A percentile compares a stretch with the other conserved stretches of the same genome.
Evolutionary conservation across 805 yeast species (phyloP).

Genomic region (Zygotorulaspora danielsina): DNA sequence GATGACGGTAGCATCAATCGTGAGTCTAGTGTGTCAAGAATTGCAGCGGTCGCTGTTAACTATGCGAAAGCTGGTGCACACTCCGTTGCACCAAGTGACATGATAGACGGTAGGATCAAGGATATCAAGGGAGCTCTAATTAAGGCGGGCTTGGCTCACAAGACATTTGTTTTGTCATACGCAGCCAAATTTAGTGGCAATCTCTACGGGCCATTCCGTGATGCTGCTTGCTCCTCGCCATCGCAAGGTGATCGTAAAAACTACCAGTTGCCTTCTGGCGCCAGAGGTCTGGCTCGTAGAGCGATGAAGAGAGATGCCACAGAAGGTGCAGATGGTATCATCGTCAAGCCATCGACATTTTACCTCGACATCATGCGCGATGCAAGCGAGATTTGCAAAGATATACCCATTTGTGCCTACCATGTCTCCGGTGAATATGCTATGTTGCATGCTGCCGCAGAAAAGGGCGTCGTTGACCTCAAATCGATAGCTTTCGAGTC

Average conservation of each 20-base stretch:
- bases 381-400: conserved; percentile 74
- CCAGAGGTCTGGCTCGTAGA: conserved; percentile 88
- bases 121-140: conserved; percentile 86
- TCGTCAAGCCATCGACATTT: conserved; percentile 94
- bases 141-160: conserved; percentile 77
- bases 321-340: conserved; percentile 95
- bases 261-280: conserved; percentile 91
- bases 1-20: conserved; percentile 85
- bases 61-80: conserved; percentile 95
- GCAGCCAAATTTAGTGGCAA: conserved; percentile 91
- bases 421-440: conserved; percentile 98
- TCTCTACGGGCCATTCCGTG: conserved; percentile 95
- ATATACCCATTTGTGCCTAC: conserved; percentile 88
- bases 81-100: conserved; percentile 94
- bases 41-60: conserved; percentile 92
- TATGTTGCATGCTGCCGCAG: conserved; percentile 98
- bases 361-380: conserved; percentile 88
- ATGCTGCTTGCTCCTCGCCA: conserved; percentile 92
- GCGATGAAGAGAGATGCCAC: conserved; percentile 79
- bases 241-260: conserved; percentile 85
- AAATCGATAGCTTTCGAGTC: conserved; percentile 75
- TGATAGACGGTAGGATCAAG: conserved; percentile 91
- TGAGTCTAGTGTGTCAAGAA: conserved; percentile 66
- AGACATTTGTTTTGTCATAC: conserved; percentile 85
- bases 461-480: conserved; percentile 85